Conservation (phyloP, 768 basidiomycete species). For the Leccinum disarticulatum region DNA sequence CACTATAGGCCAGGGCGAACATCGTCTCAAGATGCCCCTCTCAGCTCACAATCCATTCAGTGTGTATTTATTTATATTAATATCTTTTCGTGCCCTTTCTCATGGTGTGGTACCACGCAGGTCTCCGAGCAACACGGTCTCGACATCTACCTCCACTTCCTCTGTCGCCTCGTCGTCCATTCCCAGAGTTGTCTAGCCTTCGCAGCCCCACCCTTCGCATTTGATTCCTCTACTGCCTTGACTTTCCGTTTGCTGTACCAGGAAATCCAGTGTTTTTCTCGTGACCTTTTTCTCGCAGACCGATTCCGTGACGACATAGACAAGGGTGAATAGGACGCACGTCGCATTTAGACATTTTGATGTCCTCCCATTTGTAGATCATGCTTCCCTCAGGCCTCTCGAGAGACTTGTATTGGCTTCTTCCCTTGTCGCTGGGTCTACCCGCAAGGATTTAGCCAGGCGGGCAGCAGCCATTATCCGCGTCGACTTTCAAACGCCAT, state of each 20-base stretch:
- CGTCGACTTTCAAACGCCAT: constrained; percentile 76
- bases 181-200: constrained; percentile 71
- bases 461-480: constrained; percentile 70
- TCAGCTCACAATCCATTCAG: constrained; percentile 91
- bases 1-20: constrained; percentile 91
- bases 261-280: too few relatives aligned
- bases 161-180: constrained; percentile 90
- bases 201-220: constrained; percentile 55
- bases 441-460: constrained; percentile 54
- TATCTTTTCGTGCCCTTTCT: constrained; percentile 8
- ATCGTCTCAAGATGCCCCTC: constrained; percentile 83
- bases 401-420: too few relatives aligned
- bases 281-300: too few relatives aligned
- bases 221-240: constrained; percentile 73
- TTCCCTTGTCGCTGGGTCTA: constrained; percentile 36
- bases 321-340: too few relatives aligned
- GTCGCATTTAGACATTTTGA: too few relatives aligned
- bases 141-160: constrained; percentile 96
- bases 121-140: constrained; percentile 95
- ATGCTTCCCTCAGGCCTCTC: too few relatives aligned
- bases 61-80: constrained; percentile 33
- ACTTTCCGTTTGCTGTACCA: constrained; percentile 64
- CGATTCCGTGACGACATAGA: too few relatives aligned
- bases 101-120: constrained; percentile 42
- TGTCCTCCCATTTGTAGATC: too few relatives aligned